Base-by-base conservation (phyloP, 192 early-diverging fungal species). In the Coemansia sp. region DNA sequence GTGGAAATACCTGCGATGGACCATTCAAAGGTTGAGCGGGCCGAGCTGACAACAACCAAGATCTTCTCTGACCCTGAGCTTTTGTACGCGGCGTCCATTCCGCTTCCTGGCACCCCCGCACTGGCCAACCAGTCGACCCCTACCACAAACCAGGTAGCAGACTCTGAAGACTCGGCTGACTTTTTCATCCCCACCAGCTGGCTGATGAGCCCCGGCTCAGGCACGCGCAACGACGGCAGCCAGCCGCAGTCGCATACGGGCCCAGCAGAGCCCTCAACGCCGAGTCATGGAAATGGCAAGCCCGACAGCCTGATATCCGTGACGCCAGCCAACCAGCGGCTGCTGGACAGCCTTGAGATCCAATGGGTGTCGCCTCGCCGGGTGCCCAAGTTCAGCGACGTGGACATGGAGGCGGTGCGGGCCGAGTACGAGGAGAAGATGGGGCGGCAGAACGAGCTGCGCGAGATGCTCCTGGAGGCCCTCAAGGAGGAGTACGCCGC, bases 321-420 rank as follows among this genome's bases (percentile, higher is more conserved):
- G 45, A 83, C 80, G 11, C 80, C 80, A 14, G 80, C 68, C 40
- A 83, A 75, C 62, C 75, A 78, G 24, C 70, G 67, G 39, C 72
- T 83, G 39, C 69, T 83, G 34, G 80, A 83, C 72, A 74, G 75
- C 39, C 44, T 78, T 44, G 76, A 78, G 66, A 78, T 78, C 51
- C 72, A 83, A 59, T 83, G 75, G 75, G 69, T 83, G 29, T 72
- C 80, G 57, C 80, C 80, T 21, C 71, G 72, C 39, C 68, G 69
- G 21, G 71, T 83, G 65, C 68, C 81, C 64, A 83, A 77, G 76
- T 83, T 62, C 54, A 83, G 81, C 69, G 76, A 83, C 19, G 40
- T 61, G 1, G 76, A 83, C 9, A 71, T 83, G 73, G 72, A 72
- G 4, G 70, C 50, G 8, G 53, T 68, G 44, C 69, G 64, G 3